phyloP scores from a whole-genome alignment of 164 flowering plant species.

The Umbellularia californica region DNA sequence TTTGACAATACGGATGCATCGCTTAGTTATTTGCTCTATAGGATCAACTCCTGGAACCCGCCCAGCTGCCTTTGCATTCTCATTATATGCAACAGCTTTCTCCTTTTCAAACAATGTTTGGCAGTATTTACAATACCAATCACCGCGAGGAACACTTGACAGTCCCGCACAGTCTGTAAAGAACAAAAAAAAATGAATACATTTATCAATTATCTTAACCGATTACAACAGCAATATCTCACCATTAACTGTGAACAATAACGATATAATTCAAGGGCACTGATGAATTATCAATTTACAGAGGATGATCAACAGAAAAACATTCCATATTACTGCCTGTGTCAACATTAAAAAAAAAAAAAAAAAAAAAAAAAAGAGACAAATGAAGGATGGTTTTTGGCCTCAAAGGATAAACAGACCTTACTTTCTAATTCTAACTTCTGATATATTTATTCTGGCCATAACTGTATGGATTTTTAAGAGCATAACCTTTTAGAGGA shows the following conservation, averaged over 20 bases:
- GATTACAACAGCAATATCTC: neutral
- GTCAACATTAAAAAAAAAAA: too few relatives aligned
- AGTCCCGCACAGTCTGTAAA: slow-evolving; percentile 67
- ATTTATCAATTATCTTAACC: neutral
- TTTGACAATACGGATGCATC: slow-evolving; percentile 70
- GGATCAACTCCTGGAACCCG: slow-evolving; percentile 69
- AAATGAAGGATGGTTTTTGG: too few relatives aligned
- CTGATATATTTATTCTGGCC: too few relatives aligned
- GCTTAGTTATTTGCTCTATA: slow-evolving; percentile 51
- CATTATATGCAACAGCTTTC: slow-evolving; percentile 48
- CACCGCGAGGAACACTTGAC: slow-evolving; percentile 40
- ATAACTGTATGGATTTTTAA: too few relatives aligned
- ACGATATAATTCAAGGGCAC: neutral
- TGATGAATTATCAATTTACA: neutral
- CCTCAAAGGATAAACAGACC: too few relatives aligned
- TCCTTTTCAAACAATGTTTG: slow-evolving; percentile 43
- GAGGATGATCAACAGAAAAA: neutral
- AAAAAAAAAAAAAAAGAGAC: too few relatives aligned
- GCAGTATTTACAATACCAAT: slow-evolving; percentile 74
- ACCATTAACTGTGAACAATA: neutral
- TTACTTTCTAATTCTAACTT: too few relatives aligned
- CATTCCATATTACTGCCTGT: too few relatives aligned
- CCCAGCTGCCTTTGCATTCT: slow-evolving; percentile 82
- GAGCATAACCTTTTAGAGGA: too few relatives aligned
- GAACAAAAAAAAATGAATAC: neutral